A percentile compares a stretch with the other conserved stretches of the same genome.
Evolutionary conservation across 1,284 basidiomycete genomes (phyloP).

Genomic region (Phenoliferia sp.): DNA sequence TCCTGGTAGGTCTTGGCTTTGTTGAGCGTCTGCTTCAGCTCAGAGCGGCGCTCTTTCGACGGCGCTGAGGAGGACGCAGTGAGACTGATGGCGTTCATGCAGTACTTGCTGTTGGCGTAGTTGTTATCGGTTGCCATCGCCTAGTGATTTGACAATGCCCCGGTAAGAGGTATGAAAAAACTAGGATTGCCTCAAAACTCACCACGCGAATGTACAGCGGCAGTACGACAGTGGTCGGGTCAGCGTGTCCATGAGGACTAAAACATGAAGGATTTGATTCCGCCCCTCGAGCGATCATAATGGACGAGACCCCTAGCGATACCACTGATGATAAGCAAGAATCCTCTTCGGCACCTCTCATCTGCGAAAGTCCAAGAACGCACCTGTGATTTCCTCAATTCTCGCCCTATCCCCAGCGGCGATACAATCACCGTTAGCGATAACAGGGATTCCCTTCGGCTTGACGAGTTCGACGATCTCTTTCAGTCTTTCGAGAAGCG

Average conservation of each 20-base stretch:
- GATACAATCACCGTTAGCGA: constrained; percentile 90
- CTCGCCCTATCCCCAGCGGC: constrained; percentile 71
- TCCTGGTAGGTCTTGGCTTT: constrained; percentile 64
- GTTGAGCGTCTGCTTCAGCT: constrained; percentile 56
- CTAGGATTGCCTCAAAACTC: constrained; percentile 38
- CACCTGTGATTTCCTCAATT: constrained; percentile 69
- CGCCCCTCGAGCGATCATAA: constrained; percentile 93
- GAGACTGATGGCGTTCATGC: constrained; percentile 52
- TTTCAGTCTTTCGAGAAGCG: constrained; percentile 68
- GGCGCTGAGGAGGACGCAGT: constrained; percentile 14
- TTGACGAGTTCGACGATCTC: constrained; percentile 81
- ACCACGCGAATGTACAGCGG: constrained; percentile 74
- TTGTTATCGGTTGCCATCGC: constrained; percentile 54
- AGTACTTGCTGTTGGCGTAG: constrained; percentile 86
- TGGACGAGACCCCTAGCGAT: constrained; percentile 68
- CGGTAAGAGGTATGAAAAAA: background rate
- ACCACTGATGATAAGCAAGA: background rate
- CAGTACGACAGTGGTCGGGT: constrained; percentile 65
- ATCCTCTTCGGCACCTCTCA: constrained; percentile 5
- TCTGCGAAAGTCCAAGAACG: constrained; percentile 11
- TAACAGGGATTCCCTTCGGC: constrained; percentile 60
- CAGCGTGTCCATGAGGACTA: constrained; percentile 57
- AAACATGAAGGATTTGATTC: constrained; percentile 92
- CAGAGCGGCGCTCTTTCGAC: constrained; percentile 55
- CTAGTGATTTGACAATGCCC: constrained; percentile 6